Percentiles rank a stretch among this genome's conserved stretches.
These are phyloP conservation scores for Globisporangium spiculum DNA, from an alignment of 352 stramenopile genomes.

Conservation along the genomic window DNA sequence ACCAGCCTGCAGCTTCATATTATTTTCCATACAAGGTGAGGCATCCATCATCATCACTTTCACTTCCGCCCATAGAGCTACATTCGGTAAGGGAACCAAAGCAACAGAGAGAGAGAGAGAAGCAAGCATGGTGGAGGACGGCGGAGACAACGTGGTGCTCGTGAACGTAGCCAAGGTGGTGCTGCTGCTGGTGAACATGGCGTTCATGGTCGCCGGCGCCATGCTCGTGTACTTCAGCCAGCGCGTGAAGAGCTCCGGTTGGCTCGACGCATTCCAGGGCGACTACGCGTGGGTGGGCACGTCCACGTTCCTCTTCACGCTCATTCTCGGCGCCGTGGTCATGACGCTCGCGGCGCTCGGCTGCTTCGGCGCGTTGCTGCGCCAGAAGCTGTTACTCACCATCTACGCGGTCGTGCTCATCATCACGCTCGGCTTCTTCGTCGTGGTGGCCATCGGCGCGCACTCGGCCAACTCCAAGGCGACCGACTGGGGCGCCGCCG, in stretches of 20 bases:
- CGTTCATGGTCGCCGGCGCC: constrained; percentile 70
- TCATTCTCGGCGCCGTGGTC: constrained; percentile 67
- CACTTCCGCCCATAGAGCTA: background rate
- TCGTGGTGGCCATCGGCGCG: constrained; percentile 58
- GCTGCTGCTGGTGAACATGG: constrained; percentile 83
- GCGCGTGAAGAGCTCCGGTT: constrained; percentile 57
- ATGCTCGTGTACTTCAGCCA: constrained; percentile 84
- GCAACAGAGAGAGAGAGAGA: background rate
- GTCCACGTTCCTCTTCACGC: constrained; percentile 60
- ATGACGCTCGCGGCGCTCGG: constrained; percentile 61
- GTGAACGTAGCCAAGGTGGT: constrained; percentile 78
- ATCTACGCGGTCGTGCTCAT: constrained; percentile 70
- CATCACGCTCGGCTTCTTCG: constrained; percentile 57
- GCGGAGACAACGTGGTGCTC: constrained; percentile 34
- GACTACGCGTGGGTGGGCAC: constrained; percentile 67
- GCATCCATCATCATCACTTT: background rate
- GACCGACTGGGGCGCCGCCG: constrained; percentile 32
- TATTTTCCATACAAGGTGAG: background rate
- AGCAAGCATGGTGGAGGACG: constrained; percentile 6
- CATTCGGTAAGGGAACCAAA: background rate
- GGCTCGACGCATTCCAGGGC: constrained; percentile 68
- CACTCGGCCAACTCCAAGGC: constrained; percentile 56
- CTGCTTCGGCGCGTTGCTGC: constrained; percentile 68
- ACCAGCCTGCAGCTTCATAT: background rate
- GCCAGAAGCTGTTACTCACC: constrained; percentile 63